Evolutionary conservation across 345 rosid genomes (phyloP), one percentile per base, ranked within the genome.

Genomic region (Acer negundo): DNA sequence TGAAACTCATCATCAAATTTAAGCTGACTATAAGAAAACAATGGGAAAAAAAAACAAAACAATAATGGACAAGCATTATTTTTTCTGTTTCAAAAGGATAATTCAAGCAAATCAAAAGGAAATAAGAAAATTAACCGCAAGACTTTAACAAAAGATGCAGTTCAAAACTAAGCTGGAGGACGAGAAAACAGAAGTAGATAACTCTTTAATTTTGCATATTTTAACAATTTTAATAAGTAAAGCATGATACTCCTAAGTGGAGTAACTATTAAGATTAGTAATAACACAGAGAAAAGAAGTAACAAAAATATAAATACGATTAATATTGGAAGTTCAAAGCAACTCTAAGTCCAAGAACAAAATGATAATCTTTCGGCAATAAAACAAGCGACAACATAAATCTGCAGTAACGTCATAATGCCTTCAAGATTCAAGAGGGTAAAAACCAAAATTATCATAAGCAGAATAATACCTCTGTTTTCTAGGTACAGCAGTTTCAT

Each of bases 401-500:
- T 56, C 47, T 31, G 24, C 19, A 4, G 24, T n/a, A 64, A 26
- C 3, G 15, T 24, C 35, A 26, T n/a, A 12, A 51, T 74, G 62
- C 15, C 77, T 64, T 74, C 47, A 64, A 26, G 11, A 58, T 58
- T 49, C 74, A 47, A 62, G 31, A 69, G 22, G 35, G 20, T 40
- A 26, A 19, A 62, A 40, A 49, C 12, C 5, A 26, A 16, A 8
- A 65, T 56, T 22, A 68, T 40, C 42, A 74, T 74, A 47, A 19
- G 28, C 55, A 70, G 61, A 72, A 70, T 20, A 74, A 44, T 85
- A 96, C 99, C 99, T 94, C 99, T 83, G 77, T 94, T 96, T 88
- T 96, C 99, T 75, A 96, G 86, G 88, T 96, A 92, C 17, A 92
- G 76, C 72, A 96, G 84, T 78, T 88, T 94, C 97, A 94, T 92